Percentiles rank a stretch among this genome's conserved stretches.
phyloP scores from a whole-genome alignment of 1,139 yeast species.

The Debaryomycetaceae sp. region DNA sequence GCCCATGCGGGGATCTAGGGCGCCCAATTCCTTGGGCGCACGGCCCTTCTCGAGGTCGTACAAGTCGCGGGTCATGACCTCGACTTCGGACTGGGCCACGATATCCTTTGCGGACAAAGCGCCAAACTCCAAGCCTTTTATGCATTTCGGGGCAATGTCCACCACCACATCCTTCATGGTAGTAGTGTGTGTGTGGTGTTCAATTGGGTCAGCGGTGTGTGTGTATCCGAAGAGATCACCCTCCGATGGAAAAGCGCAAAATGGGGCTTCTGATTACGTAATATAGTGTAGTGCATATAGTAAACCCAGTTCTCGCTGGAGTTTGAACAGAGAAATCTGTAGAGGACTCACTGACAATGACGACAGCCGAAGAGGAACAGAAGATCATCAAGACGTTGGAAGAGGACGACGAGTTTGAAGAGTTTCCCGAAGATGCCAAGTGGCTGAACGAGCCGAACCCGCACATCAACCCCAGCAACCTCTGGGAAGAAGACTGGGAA shows the following conservation, averaged over 20 bases:
- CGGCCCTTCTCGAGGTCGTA: constrained; percentile 88
- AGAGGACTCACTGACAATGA: no score
- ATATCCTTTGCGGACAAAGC: constrained; percentile 88
- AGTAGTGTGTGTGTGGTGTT: no score
- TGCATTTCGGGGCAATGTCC: constrained; percentile 82
- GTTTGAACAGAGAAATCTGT: no score
- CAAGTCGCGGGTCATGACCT: constrained; percentile 81
- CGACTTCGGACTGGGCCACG: constrained; percentile 89
- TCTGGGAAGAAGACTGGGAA: constrained; percentile 97
- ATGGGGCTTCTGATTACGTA: no score
- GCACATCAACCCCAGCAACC: constrained; percentile 30
- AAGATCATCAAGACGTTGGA: constrained; percentile 54
- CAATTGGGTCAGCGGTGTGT: no score
- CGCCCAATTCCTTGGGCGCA: constrained; percentile 70
- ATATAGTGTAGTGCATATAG: no score
- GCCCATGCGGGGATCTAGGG: constrained; percentile 90
- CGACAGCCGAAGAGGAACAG: constrained; percentile 5
- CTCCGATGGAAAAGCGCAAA: no score
- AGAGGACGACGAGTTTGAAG: constrained; percentile 93
- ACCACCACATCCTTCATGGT: constrained; percentile 63
- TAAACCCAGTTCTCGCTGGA: no score
- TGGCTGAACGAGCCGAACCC: constrained; percentile 30
- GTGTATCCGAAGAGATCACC: no score
- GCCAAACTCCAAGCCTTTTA: constrained; percentile 85
- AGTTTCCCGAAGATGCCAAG: constrained; percentile 73